A percentile compares a stretch with the other conserved stretches of the same genome.
These are phyloP conservation scores for Alternaria metachromatica DNA, from an alignment of 2,329 filamentous ascomycete species.

Conservation along the genomic window DNA sequence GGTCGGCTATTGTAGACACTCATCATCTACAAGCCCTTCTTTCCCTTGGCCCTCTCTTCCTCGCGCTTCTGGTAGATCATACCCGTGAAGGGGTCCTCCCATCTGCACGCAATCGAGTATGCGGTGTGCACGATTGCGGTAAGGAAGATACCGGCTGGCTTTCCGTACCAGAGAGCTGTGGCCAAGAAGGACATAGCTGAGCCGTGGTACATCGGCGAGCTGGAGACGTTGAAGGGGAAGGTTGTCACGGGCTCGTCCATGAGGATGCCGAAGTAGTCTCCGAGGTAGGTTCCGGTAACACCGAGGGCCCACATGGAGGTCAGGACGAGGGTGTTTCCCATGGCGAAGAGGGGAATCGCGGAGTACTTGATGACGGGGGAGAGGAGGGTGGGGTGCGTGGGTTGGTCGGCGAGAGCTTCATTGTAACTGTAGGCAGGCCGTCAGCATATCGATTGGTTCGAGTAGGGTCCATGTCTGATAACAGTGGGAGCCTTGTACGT, in stretches of 20 bases:
- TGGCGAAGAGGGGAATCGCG: conserved; percentile 73
- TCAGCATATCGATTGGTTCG: neutral
- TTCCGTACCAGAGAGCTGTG: conserved; percentile 81
- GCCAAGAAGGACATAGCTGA: conserved; percentile 92
- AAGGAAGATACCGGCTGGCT: conserved; percentile 82
- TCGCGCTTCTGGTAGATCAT: conserved; percentile 92
- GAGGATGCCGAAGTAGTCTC: conserved; percentile 98
- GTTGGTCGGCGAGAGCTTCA: conserved; percentile 76
- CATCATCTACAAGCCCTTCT: conserved; percentile 39
- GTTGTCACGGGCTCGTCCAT: conserved; percentile 94
- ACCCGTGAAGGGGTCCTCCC: conserved; percentile 93
- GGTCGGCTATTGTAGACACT: neutral
- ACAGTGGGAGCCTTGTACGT: conserved; percentile 22
- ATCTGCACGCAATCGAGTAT: conserved; percentile 81
- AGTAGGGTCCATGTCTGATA: neutral
- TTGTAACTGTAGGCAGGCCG: conserved; percentile 71
- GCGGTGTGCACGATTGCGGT: conserved; percentile 76
- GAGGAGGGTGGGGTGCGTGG: conserved; percentile 75
- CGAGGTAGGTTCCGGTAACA: conserved; percentile 93
- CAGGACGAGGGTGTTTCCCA: conserved; percentile 84
- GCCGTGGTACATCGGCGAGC: conserved; percentile 96
- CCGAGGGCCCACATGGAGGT: conserved; percentile 91
- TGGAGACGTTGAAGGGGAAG: conserved; percentile 93
- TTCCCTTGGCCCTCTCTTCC: conserved; percentile 51
- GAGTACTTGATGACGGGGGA: conserved; percentile 65